Conservation (phyloP, 192 early-diverging fungal species). For the Chytriomyces sp. region DNA sequence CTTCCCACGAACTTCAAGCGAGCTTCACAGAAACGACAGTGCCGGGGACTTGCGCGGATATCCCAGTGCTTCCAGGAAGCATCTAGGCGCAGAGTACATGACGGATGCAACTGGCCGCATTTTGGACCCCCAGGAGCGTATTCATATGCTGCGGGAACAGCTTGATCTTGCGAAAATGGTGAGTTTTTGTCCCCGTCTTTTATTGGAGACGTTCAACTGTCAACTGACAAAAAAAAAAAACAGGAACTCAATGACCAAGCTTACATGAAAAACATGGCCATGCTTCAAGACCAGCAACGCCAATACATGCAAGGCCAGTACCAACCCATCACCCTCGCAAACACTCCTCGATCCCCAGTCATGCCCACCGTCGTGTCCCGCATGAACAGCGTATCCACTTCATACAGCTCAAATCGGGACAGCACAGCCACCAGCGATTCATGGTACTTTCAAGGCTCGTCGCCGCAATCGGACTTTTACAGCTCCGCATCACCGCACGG, state of each 20-base stretch:
- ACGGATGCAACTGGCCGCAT: not conserved
- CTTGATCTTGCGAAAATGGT: not conserved
- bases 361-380: not conserved
- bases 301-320: not conserved
- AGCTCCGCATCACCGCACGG: too few species aligned
- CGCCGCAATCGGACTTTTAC: constrained; percentile 1
- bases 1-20: not conserved
- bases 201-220: too few species aligned
- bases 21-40: not conserved
- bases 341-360: not conserved
- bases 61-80: not conserved
- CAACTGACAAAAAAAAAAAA: too few species aligned
- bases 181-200: not conserved
- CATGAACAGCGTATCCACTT: not conserved
- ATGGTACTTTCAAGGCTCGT: not conserved
- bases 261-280: not conserved
- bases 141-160: not conserved
- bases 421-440: not conserved
- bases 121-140: not conserved
- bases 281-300: not conserved
- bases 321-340: not conserved
- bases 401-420: not conserved
- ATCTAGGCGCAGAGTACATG: not conserved
- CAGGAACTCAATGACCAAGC: not conserved
- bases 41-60: not conserved